Percentiles rank a stretch among this genome's conserved stretches.
These are phyloP conservation scores for Ogataea wickerhamii DNA, from an alignment of 805 yeast genomes.

Conservation along the genomic window DNA sequence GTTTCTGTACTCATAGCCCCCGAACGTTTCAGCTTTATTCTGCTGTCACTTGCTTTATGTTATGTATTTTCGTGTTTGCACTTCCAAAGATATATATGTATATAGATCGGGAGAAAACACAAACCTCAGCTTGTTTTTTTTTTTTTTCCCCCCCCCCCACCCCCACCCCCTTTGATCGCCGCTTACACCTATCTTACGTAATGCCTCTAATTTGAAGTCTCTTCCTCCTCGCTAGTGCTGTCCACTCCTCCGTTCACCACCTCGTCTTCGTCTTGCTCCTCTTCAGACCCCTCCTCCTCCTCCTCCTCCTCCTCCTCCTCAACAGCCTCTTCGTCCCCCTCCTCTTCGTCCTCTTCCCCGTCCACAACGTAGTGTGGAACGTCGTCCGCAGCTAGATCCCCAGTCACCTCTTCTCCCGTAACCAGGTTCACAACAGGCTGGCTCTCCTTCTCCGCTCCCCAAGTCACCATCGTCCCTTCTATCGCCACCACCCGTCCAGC, in stretches of 20 bases:
- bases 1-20: constrained; percentile 6
- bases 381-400: constrained; percentile 19
- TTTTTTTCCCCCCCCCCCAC: too few species aligned
- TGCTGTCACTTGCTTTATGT: background rate
- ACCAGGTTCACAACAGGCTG: constrained; percentile 41
- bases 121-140: too few species aligned
- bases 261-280: constrained; percentile 1
- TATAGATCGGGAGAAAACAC: too few species aligned
- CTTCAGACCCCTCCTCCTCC: constrained; percentile 13
- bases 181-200: too few species aligned
- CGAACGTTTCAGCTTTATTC: constrained; percentile 6
- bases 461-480: constrained; percentile 76
- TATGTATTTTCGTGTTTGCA: too few species aligned
- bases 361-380: constrained; percentile 22
- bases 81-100: too few species aligned
- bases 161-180: too few species aligned
- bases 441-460: constrained; percentile 52
- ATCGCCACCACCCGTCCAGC: constrained; percentile 81
- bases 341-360: constrained; percentile 23
- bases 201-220: too few species aligned
- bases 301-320: constrained; percentile 20
- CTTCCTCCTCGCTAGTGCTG: background rate
- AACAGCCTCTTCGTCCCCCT: constrained; percentile 26
- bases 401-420: constrained; percentile 11
- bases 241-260: background rate